Conservation (phyloP, 192 early-diverging fungal species). For the Lobosporangium transversale region DNA sequence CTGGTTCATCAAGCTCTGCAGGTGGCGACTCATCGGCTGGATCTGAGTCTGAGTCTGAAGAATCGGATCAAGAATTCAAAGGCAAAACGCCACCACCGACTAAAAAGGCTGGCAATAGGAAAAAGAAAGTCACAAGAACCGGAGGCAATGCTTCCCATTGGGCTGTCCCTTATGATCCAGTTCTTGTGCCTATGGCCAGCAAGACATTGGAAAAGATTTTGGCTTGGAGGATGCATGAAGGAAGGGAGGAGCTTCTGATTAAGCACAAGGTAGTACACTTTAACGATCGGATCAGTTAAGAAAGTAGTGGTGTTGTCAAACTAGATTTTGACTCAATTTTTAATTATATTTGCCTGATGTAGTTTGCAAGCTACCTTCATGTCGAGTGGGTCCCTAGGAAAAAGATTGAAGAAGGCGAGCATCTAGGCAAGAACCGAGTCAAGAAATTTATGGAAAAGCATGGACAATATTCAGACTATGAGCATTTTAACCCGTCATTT, state of each 20-base stretch:
- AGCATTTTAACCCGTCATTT: slow-evolving; percentile 74
- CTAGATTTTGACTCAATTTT: background rate
- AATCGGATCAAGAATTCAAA: slow-evolving; percentile 43
- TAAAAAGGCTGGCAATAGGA: slow-evolving; percentile 32
- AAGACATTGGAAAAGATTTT: slow-evolving; percentile 65
- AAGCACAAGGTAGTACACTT: slow-evolving; percentile 78
- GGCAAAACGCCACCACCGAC: slow-evolving; percentile 48
- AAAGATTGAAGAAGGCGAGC: slow-evolving; percentile 57
- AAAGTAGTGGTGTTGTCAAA: background rate
- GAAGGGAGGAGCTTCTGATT: slow-evolving; percentile 72
- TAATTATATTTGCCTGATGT: background rate
- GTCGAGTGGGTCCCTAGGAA: slow-evolving; percentile 74
- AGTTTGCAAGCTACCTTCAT: slow-evolving; percentile 79
- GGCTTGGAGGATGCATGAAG: slow-evolving; percentile 59
- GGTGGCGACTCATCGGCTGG: slow-evolving; percentile 23
- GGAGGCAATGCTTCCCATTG: slow-evolving; percentile 44
- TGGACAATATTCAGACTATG: slow-evolving; percentile 60
- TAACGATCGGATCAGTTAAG: slow-evolving; percentile 53
- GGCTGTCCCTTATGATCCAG: slow-evolving; percentile 59
- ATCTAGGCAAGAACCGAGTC: slow-evolving; percentile 74
- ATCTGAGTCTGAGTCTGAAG: slow-evolving; percentile 47
- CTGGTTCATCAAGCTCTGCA: slow-evolving; percentile 35
- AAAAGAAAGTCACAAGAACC: slow-evolving; percentile 40
- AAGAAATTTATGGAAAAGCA: slow-evolving; percentile 80
- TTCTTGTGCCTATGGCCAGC: slow-evolving; percentile 63